Base-by-base conservation (phyloP, 2,329 filamentous ascomycete species). In the Colletotrichum somersetense region DNA sequence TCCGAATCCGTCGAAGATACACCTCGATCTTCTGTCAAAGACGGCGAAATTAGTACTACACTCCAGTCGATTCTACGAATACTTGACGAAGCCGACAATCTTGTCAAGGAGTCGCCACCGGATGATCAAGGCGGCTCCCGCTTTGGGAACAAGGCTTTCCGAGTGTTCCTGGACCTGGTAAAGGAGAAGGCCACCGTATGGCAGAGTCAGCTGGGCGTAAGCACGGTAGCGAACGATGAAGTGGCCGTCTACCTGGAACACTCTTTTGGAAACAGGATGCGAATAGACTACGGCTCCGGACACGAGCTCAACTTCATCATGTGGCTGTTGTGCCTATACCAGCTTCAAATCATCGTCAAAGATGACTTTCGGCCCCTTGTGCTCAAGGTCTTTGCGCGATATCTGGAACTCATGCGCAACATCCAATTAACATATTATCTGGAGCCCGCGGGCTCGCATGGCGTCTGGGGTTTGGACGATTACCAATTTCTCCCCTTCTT, bases 221-320 rank as follows among this genome's bases (percentile, higher is more conserved):
- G 85, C 20, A 72, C 81, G 3, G 82, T 80, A 16, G 92, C 92
- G 18, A 86, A 92, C 59, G 83, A 87, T 3, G 96, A 99, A 80
- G 85, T 93, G 6, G 91, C 92, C 0, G 90, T 91, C 40, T 99
- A 99, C 82, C 87, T 99, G 44, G 84, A 89, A 74, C 89, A 97
- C 78, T 92, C 93, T 0, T 95, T 98, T 75, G 96, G 96, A 57
- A 97, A 97, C 79, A 89, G 91, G 56, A 89, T 89, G 63, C 90
- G 96, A 52, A 96, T 99, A 78, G 96, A 99, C 84, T 99, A 99
- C 81, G 96, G 96, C 62, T 98, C 95, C 0, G 96, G 96, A 2
- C 96, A 99, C 81, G 96, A 99, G 83, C 89, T 99, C 74, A 98
- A 99, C 85, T 98, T 99, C 83, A 87, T 96, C 81, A 92, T 97